phyloP scores from a whole-genome alignment of 148 eudicot species.

The Diospyros kaki region DNA sequence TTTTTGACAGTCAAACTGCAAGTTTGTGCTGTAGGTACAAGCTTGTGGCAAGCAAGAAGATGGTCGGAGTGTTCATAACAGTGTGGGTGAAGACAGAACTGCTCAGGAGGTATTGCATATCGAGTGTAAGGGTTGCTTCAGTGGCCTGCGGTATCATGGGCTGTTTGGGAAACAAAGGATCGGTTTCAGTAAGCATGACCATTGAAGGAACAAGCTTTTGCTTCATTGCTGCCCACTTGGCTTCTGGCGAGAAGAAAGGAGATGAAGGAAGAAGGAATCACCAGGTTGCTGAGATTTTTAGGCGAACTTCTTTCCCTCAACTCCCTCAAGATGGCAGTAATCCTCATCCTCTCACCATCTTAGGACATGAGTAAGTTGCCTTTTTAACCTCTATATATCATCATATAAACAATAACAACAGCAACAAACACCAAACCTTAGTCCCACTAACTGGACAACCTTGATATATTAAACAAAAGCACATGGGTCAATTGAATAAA shows the following conservation, averaged over 20 bases:
- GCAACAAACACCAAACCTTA: too few species aligned
- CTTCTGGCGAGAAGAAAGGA: conserved; percentile 72
- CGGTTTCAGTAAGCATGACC: conserved; percentile 54
- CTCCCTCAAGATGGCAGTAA: conserved; percentile 26
- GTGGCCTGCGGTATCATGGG: conserved; percentile 69
- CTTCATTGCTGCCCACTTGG: conserved; percentile 54
- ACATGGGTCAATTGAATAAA: too few species aligned
- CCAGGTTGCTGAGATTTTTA: conserved; percentile 56
- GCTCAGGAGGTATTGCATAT: conserved; percentile 31
- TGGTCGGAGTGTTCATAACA: conserved; percentile 65
- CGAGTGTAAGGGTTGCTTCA: conserved; percentile 47
- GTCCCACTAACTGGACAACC: too few species aligned
- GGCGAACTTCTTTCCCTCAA: conserved; percentile 44
- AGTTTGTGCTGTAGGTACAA: conserved; percentile 33
- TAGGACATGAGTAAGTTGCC: conserved; percentile 61
- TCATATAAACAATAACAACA: not conserved
- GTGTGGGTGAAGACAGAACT: conserved; percentile 59
- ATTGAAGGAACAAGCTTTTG: conserved; percentile 60
- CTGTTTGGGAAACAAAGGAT: conserved; percentile 60
- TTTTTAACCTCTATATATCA: not conserved
- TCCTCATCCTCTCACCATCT: conserved; percentile 42
- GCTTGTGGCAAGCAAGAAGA: conserved; percentile 65
- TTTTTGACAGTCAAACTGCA: conserved; percentile 11
- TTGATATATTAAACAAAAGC: too few species aligned
- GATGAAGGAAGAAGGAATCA: conserved; percentile 56